Conservation (phyloP, 176 grass and related monocot species). For the Zoysia japonica region DNA sequence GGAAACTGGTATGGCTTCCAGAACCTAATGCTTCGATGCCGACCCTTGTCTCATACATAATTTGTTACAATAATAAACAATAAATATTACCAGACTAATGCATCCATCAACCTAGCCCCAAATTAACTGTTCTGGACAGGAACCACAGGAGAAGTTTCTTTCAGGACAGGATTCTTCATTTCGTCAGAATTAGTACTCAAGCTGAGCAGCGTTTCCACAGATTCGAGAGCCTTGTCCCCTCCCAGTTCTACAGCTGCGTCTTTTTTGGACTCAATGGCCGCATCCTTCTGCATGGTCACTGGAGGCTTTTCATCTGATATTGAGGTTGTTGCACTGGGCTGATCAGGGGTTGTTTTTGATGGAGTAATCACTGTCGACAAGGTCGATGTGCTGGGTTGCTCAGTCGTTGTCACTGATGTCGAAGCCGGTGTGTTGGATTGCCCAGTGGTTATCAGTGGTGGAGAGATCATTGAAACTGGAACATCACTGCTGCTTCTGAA, state of each 20-base stretch:
- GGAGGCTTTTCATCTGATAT: slow-evolving; percentile 38
- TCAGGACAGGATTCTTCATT: slow-evolving; percentile 65
- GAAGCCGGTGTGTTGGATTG: slow-evolving; percentile 18
- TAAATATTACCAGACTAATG: slow-evolving; percentile 50
- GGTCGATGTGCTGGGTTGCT: slow-evolving; percentile 33
- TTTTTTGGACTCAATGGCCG: slow-evolving; percentile 17
- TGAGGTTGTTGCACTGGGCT: slow-evolving; percentile 17
- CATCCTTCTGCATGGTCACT: slow-evolving; percentile 40
- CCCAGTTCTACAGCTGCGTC: slow-evolving; percentile 51
- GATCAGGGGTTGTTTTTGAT: slow-evolving; percentile 27
- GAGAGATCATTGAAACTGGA: slow-evolving; percentile 34
- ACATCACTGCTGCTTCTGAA: slow-evolving; percentile 42
- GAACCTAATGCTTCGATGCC: slow-evolving; percentile 29
- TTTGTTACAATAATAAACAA: slow-evolving; percentile 46
- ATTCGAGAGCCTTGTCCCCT: slow-evolving; percentile 67
- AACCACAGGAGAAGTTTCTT: slow-evolving; percentile 62
- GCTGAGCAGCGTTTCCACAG: slow-evolving; percentile 67
- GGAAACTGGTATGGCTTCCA: slow-evolving; percentile 17
- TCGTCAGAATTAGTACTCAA: slow-evolving; percentile 61
- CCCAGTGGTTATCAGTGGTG: slow-evolving; percentile 33
- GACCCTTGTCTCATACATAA: slow-evolving; percentile 51
- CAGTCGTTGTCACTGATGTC: slow-evolving; percentile 18
- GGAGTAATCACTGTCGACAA: slow-evolving; percentile 15
- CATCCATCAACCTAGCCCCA: slow-evolving; percentile 41
- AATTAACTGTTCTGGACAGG: slow-evolving; percentile 71